phyloP scores from a whole-genome alignment of 805 yeast species.

The Zygotorulaspora florentina region DNA sequence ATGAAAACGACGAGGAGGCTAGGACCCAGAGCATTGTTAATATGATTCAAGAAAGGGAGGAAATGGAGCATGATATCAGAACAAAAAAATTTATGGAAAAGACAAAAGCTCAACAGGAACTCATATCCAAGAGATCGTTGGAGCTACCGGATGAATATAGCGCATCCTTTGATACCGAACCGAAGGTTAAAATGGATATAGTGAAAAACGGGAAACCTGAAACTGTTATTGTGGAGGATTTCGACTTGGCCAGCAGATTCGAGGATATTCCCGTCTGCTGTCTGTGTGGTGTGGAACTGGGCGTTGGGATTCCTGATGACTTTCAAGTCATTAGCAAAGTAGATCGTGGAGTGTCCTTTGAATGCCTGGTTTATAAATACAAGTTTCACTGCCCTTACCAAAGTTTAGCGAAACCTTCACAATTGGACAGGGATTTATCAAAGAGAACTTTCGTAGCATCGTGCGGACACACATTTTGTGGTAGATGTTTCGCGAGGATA shows the following conservation, averaged over 20 bases:
- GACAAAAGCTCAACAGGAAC: slow-evolving; percentile 27
- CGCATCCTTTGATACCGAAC: slow-evolving; percentile 27
- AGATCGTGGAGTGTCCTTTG: slow-evolving; percentile 28
- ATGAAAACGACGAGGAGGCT: slow-evolving; percentile 16
- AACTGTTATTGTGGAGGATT: slow-evolving; percentile 23
- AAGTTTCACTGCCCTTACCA: slow-evolving; percentile 64
- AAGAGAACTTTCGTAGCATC: slow-evolving; percentile 58
- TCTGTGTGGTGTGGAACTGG: slow-evolving; percentile 68
- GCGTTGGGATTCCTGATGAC: slow-evolving; percentile 62
- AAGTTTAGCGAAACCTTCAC: slow-evolving; percentile 45
- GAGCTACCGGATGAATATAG: slow-evolving; percentile 31
- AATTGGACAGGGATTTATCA: slow-evolving; percentile 56
- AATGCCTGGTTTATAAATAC: slow-evolving; percentile 32
- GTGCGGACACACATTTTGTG: slow-evolving; percentile 88
- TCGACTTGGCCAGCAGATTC: slow-evolving; percentile 29
- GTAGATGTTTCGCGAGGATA: slow-evolving; percentile 72
- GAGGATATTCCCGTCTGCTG: slow-evolving; percentile 50
- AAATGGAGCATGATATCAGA: slow-evolving; percentile 26
- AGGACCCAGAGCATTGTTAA: slow-evolving; percentile 31
- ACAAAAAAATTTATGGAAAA: slow-evolving; percentile 26
- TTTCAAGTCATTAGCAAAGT: slow-evolving; percentile 34
- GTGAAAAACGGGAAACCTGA: slow-evolving; percentile 20
- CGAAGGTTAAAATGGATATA: slow-evolving; percentile 19
- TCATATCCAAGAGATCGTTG: slow-evolving; percentile 20
- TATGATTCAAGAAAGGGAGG: slow-evolving; percentile 34